Evolutionary conservation across 225 moss, liverwort and hornwort species (phyloP), one percentile per base, ranked within the genome.

Genomic region (Bryoerythrophyllum caledonicum): DNA sequence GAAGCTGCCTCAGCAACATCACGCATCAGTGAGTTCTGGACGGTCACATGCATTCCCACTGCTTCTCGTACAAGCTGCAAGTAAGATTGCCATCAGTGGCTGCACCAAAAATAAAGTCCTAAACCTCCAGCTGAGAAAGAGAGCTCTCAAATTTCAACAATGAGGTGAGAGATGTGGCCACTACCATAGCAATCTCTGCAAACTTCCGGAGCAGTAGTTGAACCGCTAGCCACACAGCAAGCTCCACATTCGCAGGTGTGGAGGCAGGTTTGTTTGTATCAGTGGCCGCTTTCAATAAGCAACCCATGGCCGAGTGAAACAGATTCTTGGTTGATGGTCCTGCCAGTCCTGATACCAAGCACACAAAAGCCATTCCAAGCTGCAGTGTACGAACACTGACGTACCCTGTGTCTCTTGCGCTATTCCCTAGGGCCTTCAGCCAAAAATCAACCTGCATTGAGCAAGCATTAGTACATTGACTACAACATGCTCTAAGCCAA

Each of bases 41-140:
- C 93, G 46, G 90, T 91, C 65, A 95, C 90, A 79, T 93, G 95
- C 93, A 99, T 94, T 70, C 95, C 99, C 81, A 99, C 83, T 61
- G 89, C 91, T 85, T 95, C 95, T 81, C 99, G 89, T 27, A 99
- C 93, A 80, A 99, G 90, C 99, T 99, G 93, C 93, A 93, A 63
- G 40, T 71, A 60, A 86, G 51, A 61, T 62, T 64, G 54, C 61
- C 53, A 76, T 88, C 75, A 82, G 80, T 76, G 60, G 63, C 55
- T 52, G 62, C 53, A 70, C 48, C 2, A 49, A 49, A 14, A 44
- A 44, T 44, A 70, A 71, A 67, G 32, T 51, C 62, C 67, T 32
- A 41, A 48, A 40, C 21, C 56, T 27, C 44, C 46, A 71, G 15
- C 54, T 70, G 13, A 58, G 34, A 58, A 68, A 37, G 48, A 63